phyloP scores from a whole-genome alignment of 805 yeast genomes.

The Debaryomyces prosopidis region DNA sequence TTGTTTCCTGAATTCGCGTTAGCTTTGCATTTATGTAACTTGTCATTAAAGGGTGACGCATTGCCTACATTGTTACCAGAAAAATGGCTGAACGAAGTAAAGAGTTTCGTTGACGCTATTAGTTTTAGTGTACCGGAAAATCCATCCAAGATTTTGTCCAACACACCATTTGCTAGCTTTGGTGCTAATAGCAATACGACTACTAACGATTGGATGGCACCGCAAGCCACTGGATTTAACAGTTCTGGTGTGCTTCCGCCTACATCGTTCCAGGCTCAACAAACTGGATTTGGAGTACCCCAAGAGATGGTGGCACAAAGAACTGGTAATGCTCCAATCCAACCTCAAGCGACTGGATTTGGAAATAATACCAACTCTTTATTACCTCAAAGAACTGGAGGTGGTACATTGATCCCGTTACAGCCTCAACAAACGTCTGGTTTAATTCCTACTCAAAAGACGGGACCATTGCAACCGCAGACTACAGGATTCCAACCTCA shows the following conservation, averaged over 20 bases:
- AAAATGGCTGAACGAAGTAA: conserved; percentile 77
- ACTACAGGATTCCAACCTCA: conserved; percentile 27
- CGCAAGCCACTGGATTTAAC: conserved; percentile 33
- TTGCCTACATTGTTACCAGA: conserved; percentile 74
- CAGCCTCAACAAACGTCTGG: conserved; percentile 72
- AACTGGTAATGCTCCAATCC: conserved; percentile 25
- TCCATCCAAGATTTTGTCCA: conserved; percentile 37
- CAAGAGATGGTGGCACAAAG: conserved; percentile 7
- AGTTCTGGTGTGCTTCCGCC: conserved; percentile 13
- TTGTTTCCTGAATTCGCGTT: conserved; percentile 93
- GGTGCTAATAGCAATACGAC: conserved; percentile 15
- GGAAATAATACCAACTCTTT: conserved; percentile 14
- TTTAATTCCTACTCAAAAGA: conserved; percentile 49
- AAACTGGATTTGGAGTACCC: conserved; percentile 24
- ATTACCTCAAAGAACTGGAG: conserved; percentile 46
- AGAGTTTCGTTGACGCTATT: conserved; percentile 86
- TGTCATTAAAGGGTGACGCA: conserved; percentile 73
- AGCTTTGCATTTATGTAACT: conserved; percentile 83
- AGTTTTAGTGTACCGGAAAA: conserved; percentile 73
- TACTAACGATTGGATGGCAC: conserved; percentile 28
- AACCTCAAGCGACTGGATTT: conserved; percentile 12
- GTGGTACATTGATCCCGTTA: conserved; percentile 45
- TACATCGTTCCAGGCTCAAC: conserved; percentile 41
- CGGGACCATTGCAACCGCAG: conserved; percentile 37
- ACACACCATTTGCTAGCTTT: conserved; percentile 43